Evolutionary conservation across 2,329 filamentous ascomycete genomes (phyloP), one percentile per base, ranked within the genome.

Genomic region (Diaporthe aspalathi): DNA sequence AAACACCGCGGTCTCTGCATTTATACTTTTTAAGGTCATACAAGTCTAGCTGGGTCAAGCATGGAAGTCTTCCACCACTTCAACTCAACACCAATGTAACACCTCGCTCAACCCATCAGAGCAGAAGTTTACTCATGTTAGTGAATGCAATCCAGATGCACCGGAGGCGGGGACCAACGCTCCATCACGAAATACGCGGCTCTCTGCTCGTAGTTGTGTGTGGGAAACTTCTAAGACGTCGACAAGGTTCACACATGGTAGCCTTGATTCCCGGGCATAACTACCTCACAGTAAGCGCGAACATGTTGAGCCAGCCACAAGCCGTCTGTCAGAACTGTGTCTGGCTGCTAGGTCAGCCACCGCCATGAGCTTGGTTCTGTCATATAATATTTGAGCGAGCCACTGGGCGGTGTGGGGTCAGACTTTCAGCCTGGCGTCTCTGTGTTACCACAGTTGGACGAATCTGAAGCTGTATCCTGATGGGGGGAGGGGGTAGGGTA

Each of bases 381-480:
- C 22, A 12, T 11, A 45, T 49, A 38, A 38, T 9, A 17, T 27
- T 17, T 35, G 22, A 38, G 29, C 20, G 20, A 14, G 24, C 50
- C 29, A 50, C 43, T 27, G 11, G n/a, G 35, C 16, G 43, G 60
- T 65, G 60, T 38, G 60, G 29, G 60, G 45, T 32, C 45, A 17
- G 60, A 50, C 43, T 24, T 50, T 50, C 60, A 65, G 60, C 60
- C 60, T 38, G 45, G 60, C 60, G 60, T 65, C 45, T n/a, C 29
- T 65, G 60, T 50, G 20, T 45, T 38, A 65, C 60, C 29, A 22
- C 8, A 35, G 40, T 65, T 11, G 60, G 50, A 38, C 29, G 45
- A 50, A 6, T 27, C 9, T 27, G 29, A 50, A 50, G 60, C 60
- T 45, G 38, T 65, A 45, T 65, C 45, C 50, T 5, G n/a, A 50